Percentiles rank a stretch among this genome's conserved stretches.
These are phyloP conservation scores for Picea glauca DNA, from an alignment of 75 land plant genomes.

Conservation along the genomic window DNA sequence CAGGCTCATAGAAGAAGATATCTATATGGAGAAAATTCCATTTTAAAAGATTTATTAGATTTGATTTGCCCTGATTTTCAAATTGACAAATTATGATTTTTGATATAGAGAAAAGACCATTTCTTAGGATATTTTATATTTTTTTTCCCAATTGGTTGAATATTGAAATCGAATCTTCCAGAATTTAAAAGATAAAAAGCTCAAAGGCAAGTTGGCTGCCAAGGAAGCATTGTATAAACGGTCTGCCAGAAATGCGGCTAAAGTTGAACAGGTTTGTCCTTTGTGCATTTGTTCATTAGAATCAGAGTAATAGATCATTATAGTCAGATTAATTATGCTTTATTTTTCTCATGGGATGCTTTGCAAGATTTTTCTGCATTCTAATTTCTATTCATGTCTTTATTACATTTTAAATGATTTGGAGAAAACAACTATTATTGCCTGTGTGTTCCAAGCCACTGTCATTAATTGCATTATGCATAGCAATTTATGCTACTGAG, in stretches of 20 bases:
- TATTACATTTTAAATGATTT: neutral
- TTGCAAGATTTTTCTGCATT: neutral
- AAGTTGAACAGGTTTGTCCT: constrained; percentile 60
- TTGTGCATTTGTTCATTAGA: neutral
- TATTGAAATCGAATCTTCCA: constrained; percentile 16
- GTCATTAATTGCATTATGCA: no score
- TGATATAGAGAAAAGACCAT: neutral
- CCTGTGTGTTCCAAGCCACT: no score
- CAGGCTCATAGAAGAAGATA: neutral
- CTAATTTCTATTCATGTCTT: neutral
- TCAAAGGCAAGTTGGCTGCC: constrained; percentile 60
- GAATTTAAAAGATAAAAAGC: constrained; percentile 69
- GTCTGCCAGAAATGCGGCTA: constrained; percentile 83
- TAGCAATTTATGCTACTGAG: no score
- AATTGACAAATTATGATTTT: no score
- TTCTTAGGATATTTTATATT: neutral
- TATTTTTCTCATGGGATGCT: neutral
- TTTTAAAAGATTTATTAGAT: neutral
- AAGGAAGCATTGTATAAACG: constrained; percentile 66
- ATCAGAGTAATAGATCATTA: neutral
- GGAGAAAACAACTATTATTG: no score
- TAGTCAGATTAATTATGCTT: neutral
- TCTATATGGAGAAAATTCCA: constrained; percentile 1
- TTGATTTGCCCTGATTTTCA: neutral
- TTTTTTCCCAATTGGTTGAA: neutral